Conservation (phyloP, 371 early-diverging fungal species). For the Basidiobolus meristosporus region DNA sequence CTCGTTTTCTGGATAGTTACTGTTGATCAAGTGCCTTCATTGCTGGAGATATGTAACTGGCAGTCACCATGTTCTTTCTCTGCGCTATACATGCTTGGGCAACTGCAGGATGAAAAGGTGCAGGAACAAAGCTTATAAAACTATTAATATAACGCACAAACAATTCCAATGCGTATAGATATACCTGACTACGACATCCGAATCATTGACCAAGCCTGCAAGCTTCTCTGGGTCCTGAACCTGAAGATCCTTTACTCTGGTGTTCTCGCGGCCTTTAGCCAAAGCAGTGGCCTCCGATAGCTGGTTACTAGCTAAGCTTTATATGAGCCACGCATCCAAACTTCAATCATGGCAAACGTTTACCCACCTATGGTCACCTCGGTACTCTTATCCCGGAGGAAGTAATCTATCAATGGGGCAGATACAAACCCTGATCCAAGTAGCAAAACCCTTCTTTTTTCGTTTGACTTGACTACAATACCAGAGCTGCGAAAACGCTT, state of each 20-base stretch:
- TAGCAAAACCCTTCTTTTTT: slow-evolving; percentile 40
- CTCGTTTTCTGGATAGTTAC: slow-evolving; percentile 20
- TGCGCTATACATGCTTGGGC: slow-evolving; percentile 64
- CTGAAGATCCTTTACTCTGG: slow-evolving; percentile 23
- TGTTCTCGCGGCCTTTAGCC: slow-evolving; percentile 27
- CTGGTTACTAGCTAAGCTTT: slow-evolving; percentile 48
- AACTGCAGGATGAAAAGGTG: slow-evolving; percentile 71
- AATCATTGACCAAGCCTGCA: slow-evolving; percentile 36
- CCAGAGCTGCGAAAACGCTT: slow-evolving; percentile 6
- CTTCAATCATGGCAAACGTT: slow-evolving; percentile 1
- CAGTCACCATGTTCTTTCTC: slow-evolving; percentile 88
- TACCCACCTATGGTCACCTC: slow-evolving; percentile 49
- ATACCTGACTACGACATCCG: slow-evolving; percentile 80
- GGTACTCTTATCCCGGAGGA: slow-evolving; percentile 37
- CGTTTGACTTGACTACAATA: slow-evolving; percentile 4
- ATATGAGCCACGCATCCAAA: background rate
- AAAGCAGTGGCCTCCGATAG: slow-evolving; percentile 43
- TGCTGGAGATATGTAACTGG: slow-evolving; percentile 84
- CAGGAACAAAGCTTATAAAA: slow-evolving; percentile 73
- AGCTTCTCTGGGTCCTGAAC: slow-evolving; percentile 24
- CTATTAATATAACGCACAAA: background rate
- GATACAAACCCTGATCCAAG: slow-evolving; percentile 91
- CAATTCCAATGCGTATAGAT: background rate
- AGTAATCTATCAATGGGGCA: slow-evolving; percentile 71
- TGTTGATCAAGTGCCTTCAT: slow-evolving; percentile 55